phyloP scores from a whole-genome alignment of 352 stramenopile species.

The Phytopythium oedochilum region DNA sequence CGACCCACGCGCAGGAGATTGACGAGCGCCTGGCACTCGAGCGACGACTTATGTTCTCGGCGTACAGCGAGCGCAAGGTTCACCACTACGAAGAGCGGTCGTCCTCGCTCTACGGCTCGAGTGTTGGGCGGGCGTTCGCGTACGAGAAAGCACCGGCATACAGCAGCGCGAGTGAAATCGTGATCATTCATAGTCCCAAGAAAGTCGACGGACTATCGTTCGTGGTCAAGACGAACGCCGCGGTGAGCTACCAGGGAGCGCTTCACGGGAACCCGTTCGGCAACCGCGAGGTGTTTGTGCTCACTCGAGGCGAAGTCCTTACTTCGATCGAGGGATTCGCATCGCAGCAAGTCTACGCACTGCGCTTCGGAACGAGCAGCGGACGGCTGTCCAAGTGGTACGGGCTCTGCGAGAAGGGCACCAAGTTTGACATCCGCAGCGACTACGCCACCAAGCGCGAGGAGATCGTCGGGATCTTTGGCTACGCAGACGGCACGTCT shows the following conservation, averaged over 20 bases:
- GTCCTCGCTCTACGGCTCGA: constrained; percentile 38
- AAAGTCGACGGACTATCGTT: constrained; percentile 64
- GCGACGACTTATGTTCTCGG: constrained; percentile 67
- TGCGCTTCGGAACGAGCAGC: constrained; percentile 56
- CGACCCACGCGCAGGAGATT: constrained; percentile 54
- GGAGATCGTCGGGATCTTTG: constrained; percentile 69
- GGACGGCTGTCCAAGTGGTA: constrained; percentile 74
- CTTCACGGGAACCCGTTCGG: constrained; percentile 72
- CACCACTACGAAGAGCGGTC: constrained; percentile 64
- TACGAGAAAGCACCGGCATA: constrained; percentile 65
- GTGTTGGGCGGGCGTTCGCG: constrained; percentile 36
- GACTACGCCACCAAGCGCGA: constrained; percentile 45
- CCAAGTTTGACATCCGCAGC: constrained; percentile 54
- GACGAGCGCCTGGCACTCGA: constrained; percentile 53
- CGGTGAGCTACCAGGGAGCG: constrained; percentile 32
- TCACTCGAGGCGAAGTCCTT: constrained; percentile 56
- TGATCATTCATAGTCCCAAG: constrained; percentile 56
- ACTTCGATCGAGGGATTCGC: constrained; percentile 64
- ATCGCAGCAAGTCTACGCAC: constrained; percentile 61
- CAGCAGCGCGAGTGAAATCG: constrained; percentile 59
- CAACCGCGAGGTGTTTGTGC: constrained; percentile 49
- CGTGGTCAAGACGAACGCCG: constrained; percentile 51
- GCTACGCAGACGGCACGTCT: constrained; percentile 55
- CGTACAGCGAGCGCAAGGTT: constrained; percentile 59
- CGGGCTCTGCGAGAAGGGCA: constrained; percentile 64